Conservation (phyloP, 805 yeast genomes). For the Lachancea cidri region DNA sequence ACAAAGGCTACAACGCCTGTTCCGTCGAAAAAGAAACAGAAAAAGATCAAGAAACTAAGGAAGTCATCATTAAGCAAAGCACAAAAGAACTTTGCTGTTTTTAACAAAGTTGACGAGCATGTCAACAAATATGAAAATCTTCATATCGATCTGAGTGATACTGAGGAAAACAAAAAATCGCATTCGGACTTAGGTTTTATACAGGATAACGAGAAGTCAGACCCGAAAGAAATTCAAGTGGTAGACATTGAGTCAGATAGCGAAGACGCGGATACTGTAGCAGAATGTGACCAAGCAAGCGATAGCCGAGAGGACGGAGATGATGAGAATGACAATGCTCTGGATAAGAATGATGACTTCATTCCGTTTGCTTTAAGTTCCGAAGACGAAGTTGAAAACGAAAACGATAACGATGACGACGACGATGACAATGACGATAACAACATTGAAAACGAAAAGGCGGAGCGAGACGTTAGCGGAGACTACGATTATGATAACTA, state of each 20-base stretch:
- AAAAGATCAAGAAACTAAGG: conserved; percentile 22
- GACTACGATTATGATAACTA: conserved; percentile 14
- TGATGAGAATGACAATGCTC: conserved; percentile 19
- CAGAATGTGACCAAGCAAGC: conserved; percentile 4
- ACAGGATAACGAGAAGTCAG: conserved; percentile 24
- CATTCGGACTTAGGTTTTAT: conserved; percentile 3
- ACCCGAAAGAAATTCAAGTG: conserved; percentile 11
- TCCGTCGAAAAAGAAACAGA: conserved; percentile 7
- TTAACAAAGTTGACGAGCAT: conserved; percentile 21
- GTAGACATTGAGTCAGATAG: conserved; percentile 11
- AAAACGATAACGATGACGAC: conserved; percentile 12
- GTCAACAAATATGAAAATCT: conserved; percentile 28
- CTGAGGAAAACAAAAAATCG: conserved; percentile 8
- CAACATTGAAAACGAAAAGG: not conserved
- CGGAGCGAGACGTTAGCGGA: too few relatives aligned
- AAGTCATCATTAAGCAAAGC: conserved; percentile 31
- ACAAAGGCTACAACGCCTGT: not conserved
- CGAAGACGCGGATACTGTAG: not conserved
- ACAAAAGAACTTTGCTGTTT: conserved; percentile 27
- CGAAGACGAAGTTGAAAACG: conserved; percentile 22
- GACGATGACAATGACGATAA: conserved; percentile 4
- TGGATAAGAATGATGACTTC: conserved; percentile 38
- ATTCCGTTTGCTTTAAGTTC: conserved; percentile 37
- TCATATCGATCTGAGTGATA: conserved; percentile 14
- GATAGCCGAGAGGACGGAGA: not conserved